These are phyloP conservation scores for Calamus simplicifolius DNA, from an alignment of 176 grass and related monocot genomes.

Conservation along the genomic window DNA sequence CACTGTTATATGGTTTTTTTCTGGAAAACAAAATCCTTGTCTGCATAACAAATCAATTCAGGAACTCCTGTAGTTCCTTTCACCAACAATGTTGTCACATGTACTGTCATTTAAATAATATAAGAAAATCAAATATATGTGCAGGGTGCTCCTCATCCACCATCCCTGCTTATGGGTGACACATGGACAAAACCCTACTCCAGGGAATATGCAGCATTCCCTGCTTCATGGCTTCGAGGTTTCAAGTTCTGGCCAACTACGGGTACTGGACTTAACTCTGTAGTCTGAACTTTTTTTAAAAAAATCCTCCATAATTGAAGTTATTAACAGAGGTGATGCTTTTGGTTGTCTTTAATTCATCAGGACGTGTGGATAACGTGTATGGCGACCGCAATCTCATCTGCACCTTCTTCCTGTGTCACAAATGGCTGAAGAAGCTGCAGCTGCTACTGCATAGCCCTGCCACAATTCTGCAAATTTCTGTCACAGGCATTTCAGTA, in stretches of 20 bases:
- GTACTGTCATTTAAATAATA: too few relatives aligned
- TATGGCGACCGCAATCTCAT: slow-evolving; percentile 94
- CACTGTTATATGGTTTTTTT: too few relatives aligned
- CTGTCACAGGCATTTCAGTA: not conserved
- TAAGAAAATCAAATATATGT: not conserved
- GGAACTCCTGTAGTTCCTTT: too few relatives aligned
- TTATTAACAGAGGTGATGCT: too few relatives aligned
- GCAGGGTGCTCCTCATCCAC: slow-evolving; percentile 91
- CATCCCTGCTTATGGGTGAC: slow-evolving; percentile 75
- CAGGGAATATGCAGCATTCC: slow-evolving; percentile 89
- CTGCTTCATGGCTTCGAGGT: slow-evolving; percentile 80
- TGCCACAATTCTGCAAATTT: not conserved
- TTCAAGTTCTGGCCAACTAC: slow-evolving; percentile 98
- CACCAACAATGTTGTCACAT: too few relatives aligned
- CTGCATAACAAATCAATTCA: too few relatives aligned
- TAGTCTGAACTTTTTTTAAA: too few relatives aligned
- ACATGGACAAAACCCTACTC: slow-evolving; percentile 94
- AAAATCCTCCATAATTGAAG: too few relatives aligned
- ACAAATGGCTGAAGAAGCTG: slow-evolving; percentile 81
- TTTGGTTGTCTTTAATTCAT: slow-evolving; percentile 4
- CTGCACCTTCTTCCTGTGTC: slow-evolving; percentile 81
- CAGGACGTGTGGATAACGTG: slow-evolving; percentile 95
- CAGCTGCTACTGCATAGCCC: slow-evolving; percentile 64
- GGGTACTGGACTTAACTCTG: slow-evolving; percentile 22
- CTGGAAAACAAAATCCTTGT: too few relatives aligned